Percentiles rank a stretch among this genome's conserved stretches.
Evolutionary conservation across 1,284 basidiomycete species (phyloP).

Genomic region (Tremellales sp.): DNA sequence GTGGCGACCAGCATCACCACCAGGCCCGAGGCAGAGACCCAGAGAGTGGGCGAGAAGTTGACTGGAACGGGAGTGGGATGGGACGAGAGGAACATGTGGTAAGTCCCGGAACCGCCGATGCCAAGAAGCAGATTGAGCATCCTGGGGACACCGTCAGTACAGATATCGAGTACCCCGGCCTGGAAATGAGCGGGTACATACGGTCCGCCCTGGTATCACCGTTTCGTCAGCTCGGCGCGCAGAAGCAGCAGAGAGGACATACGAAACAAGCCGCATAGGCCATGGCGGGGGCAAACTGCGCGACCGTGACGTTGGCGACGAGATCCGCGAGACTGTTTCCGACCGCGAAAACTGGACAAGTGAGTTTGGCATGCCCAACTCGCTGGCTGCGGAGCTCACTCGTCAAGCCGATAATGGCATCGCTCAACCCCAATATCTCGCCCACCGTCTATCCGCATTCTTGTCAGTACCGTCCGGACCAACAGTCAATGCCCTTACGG

Average conservation of each 20-base stretch:
- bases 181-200: slow-evolving; percentile 3
- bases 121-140: slow-evolving; percentile 93
- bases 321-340: slow-evolving; percentile 95
- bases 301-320: slow-evolving; percentile 92
- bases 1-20: slow-evolving; percentile 69
- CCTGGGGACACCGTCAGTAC: slow-evolving; percentile 55
- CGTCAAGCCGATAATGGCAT: slow-evolving; percentile 93
- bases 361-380: slow-evolving; percentile 5
- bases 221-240: slow-evolving; percentile 42
- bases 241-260: slow-evolving; percentile 2
- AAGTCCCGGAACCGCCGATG: slow-evolving; percentile 46
- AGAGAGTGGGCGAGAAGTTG: slow-evolving; percentile 73
- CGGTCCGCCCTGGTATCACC: slow-evolving; percentile 65
- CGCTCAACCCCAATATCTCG: slow-evolving; percentile 88
- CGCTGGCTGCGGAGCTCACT: slow-evolving; percentile 37
- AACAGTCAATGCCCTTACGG: slow-evolving; percentile 53
- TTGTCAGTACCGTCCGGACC: slow-evolving; percentile 2
- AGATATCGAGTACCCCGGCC: background rate
- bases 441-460: slow-evolving; percentile 69
- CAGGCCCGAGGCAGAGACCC: slow-evolving; percentile 76
- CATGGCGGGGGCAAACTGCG: slow-evolving; percentile 54
- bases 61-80: slow-evolving; percentile 66
- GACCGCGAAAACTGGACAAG: slow-evolving; percentile 69
- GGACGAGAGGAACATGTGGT: slow-evolving; percentile 43
- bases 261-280: slow-evolving; percentile 52